Percentiles rank a stretch among this genome's conserved stretches.
phyloP scores from a whole-genome alignment of 106 monocot genomes.

The Acorus gramineus region DNA sequence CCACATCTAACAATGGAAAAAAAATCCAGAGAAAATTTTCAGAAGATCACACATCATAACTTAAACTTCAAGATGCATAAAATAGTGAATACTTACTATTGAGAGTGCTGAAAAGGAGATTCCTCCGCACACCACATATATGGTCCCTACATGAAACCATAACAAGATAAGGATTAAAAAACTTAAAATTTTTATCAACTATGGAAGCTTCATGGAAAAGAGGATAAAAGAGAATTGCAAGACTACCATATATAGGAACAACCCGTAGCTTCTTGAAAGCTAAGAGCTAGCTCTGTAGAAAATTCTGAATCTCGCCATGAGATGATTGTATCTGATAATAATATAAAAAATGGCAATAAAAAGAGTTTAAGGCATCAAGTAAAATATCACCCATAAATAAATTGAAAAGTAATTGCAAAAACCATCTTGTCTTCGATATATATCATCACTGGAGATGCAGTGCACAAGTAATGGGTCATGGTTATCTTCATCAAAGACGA shows the following conservation, averaged over 20 bases:
- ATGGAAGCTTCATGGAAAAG: too few relatives aligned
- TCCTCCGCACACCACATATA: constrained; percentile 74
- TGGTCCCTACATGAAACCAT: constrained; percentile 41
- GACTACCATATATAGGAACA: constrained; percentile 91
- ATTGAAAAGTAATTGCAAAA: background rate
- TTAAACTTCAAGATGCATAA: background rate
- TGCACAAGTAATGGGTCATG: constrained; percentile 74
- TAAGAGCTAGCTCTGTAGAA: constrained; percentile 80
- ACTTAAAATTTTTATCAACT: too few relatives aligned
- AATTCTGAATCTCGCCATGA: constrained; percentile 84
- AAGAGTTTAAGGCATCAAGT: background rate
- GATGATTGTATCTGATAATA: constrained; percentile 75
- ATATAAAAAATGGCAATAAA: background rate
- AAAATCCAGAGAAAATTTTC: too few relatives aligned
- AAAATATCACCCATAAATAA: background rate
- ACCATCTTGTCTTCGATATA: constrained; percentile 95
- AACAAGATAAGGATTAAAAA: background rate
- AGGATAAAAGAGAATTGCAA: background rate
- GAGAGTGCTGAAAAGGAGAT: constrained; percentile 62
- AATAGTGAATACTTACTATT: constrained; percentile 36
- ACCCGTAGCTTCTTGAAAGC: constrained; percentile 88
- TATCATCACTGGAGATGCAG: constrained; percentile 71
- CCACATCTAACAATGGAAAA: constrained; percentile 17
- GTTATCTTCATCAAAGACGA: constrained; percentile 90
- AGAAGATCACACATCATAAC: background rate